Evolutionary conservation across 257 asterid genomes (phyloP), one percentile per base, ranked within the genome.

Genomic region (Solanum rostratum): DNA sequence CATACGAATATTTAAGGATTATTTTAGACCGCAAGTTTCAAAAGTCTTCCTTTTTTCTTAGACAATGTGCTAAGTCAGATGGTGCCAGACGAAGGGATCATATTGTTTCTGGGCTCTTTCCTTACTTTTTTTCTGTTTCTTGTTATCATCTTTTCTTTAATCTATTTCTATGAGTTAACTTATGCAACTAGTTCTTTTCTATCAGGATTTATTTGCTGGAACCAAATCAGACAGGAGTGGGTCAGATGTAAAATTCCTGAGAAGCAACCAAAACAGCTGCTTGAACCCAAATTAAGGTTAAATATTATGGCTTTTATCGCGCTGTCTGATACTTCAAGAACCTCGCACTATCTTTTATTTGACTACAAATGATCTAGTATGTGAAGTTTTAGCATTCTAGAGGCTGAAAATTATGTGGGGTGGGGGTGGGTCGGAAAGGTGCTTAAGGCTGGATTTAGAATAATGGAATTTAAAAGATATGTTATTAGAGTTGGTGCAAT

Each of bases 211-310:
- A 88, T 89, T 84, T 91, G 81, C 57, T 95, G 99, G 99, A 91
- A 88, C 89, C 94, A 91, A 86, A 90, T n/a, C 84, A 87, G 99
- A 85, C 92, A 89, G 90, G 92, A 91, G 85, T 95, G 98, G 99
- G 52, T 84, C 81, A 92, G 91, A 86, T 91, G 60, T 86, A 92
- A 90, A 88, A 91, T 87, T 87, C 83, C 87, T 0, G 84, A 70
- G 57, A 87, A 52, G 50, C 87, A 29, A 59, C 55, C 91, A 76
- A 90, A 88, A 82, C 88, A 89, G 84, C 90, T 53, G 60, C 90
- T 70, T 39, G 98, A 93, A 86, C 97, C 96, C 87, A 91, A 76
- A 84, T 86, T 93, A 89, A 92, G 93, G 97, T 95, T 82, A 82
- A 85, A 88, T 87, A 39, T 46, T 82, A 29, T 63, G 7, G 54